Conservation (phyloP, 257 asterid species). For the Nicotiana benthamiana region DNA sequence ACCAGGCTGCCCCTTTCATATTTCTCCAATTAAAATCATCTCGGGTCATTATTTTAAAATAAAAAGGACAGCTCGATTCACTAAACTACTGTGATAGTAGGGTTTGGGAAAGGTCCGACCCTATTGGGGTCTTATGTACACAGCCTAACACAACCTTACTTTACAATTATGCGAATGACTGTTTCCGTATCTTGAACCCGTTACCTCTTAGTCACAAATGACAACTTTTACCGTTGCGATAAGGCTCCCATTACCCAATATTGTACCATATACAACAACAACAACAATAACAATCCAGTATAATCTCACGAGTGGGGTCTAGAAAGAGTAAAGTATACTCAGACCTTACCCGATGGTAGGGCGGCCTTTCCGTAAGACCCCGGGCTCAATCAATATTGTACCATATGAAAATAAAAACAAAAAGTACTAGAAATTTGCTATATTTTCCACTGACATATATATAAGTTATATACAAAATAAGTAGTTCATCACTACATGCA, state of each 20-base stretch:
- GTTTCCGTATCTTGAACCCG: accelerated
- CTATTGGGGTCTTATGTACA: too few relatives aligned
- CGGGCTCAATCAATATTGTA: too few relatives aligned
- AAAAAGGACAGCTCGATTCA: not conserved
- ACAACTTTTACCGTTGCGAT: not conserved
- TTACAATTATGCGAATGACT: not conserved
- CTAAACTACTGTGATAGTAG: not conserved
- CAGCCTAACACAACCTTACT: too few relatives aligned
- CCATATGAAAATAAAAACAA: not conserved
- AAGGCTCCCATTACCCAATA: not conserved
- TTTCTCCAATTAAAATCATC: too few relatives aligned
- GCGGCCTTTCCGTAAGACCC: too few relatives aligned
- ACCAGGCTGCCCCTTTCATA: too few relatives aligned
- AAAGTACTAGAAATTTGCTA: not conserved
- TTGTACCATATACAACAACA: not conserved
- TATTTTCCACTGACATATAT: not conserved
- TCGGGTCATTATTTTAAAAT: too few relatives aligned
- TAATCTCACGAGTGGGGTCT: too few relatives aligned
- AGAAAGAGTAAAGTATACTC: too few relatives aligned
- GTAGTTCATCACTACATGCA: not conserved
- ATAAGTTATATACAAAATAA: not conserved
- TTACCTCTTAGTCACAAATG: not conserved
- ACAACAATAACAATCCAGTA: too few relatives aligned
- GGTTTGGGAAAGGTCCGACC: not conserved
- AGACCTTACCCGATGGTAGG: too few relatives aligned